A percentile compares a stretch with the other conserved stretches of the same genome.
phyloP scores from a whole-genome alignment of 768 basidiomycete species.

The Pleurotus salmoneostramineus region DNA sequence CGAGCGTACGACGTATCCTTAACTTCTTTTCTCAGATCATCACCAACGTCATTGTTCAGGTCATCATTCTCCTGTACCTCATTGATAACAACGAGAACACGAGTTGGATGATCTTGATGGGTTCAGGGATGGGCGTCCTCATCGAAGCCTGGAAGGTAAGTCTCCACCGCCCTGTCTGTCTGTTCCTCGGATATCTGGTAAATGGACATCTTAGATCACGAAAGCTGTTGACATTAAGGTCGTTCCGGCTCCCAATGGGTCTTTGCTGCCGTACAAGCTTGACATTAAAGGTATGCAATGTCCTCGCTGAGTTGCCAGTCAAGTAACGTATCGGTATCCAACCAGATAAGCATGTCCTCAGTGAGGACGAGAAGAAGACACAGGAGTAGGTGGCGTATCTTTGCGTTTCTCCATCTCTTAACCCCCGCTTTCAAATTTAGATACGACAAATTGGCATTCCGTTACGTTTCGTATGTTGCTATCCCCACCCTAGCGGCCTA shows the following conservation, averaged over 20 bases:
- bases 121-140: constrained; percentile 75
- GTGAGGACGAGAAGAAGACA: constrained; percentile 95
- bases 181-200: constrained; percentile 6
- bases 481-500: constrained; percentile 78
- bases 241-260: constrained; percentile 55
- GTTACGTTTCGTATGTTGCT: constrained; percentile 88
- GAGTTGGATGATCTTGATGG: constrained; percentile 95
- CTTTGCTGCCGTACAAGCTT: constrained; percentile 72
- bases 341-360: constrained; percentile 92
- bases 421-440: constrained; percentile 29
- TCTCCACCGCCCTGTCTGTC: not conserved
- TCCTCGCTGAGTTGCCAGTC: constrained; percentile 9
- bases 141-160: constrained; percentile 94
- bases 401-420: not conserved
- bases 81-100: constrained; percentile 95
- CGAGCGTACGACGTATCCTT: not conserved
- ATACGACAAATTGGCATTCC: constrained; percentile 91
- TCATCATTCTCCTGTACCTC: constrained; percentile 87
- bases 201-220: constrained; percentile 51
- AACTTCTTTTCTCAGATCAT: constrained; percentile 46
- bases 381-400: constrained; percentile 68
- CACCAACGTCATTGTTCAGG: constrained; percentile 92
- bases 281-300: constrained; percentile 67
- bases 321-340: constrained; percentile 2
- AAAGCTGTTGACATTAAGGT: constrained; percentile 88